Conservation (phyloP, 2,329 filamentous ascomycete species). For the Magnaporthiopsis rhizophila region DNA sequence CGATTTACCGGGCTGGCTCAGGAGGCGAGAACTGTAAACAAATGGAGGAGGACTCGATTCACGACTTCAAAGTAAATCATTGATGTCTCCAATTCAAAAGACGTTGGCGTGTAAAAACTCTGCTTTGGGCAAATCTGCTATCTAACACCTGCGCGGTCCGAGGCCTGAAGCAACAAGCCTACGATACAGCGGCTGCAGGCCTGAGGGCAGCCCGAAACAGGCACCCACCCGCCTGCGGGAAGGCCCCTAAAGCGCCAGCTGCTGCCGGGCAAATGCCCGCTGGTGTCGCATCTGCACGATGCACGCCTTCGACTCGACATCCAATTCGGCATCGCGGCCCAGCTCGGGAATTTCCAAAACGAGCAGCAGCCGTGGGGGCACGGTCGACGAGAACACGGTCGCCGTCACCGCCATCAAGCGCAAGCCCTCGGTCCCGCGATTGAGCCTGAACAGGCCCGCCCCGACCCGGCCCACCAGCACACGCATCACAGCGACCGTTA, state of each 20-base stretch:
- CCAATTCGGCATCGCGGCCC: constrained; percentile 7
- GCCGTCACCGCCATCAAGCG: constrained; percentile 4
- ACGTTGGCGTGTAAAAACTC: too few species aligned
- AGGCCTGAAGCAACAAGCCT: not conserved
- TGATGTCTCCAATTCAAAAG: not conserved
- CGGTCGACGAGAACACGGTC: constrained; percentile 2
- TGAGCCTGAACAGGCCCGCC: not conserved
- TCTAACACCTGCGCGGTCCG: too few species aligned
- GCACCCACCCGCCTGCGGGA: not conserved
- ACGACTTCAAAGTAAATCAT: too few species aligned
- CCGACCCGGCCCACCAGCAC: constrained; percentile 1
- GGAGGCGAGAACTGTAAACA: not conserved
- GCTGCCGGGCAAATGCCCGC: not conserved
- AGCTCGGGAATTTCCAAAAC: constrained; percentile 1
- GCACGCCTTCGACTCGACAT: constrained; percentile 5
- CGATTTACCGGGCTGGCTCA: not conserved
- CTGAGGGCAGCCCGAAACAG: not conserved
- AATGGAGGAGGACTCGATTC: not conserved
- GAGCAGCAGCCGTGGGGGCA: constrained; percentile 1
- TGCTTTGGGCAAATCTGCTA: too few species aligned
- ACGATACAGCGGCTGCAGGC: not conserved
- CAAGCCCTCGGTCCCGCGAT: constrained; percentile 3
- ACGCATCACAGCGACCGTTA: not conserved
- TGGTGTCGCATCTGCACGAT: constrained; percentile 3
- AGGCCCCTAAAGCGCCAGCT: not conserved